Evolutionary conservation across 257 asterid genomes (phyloP).

Genomic region (Penstemon eatonii): DNA sequence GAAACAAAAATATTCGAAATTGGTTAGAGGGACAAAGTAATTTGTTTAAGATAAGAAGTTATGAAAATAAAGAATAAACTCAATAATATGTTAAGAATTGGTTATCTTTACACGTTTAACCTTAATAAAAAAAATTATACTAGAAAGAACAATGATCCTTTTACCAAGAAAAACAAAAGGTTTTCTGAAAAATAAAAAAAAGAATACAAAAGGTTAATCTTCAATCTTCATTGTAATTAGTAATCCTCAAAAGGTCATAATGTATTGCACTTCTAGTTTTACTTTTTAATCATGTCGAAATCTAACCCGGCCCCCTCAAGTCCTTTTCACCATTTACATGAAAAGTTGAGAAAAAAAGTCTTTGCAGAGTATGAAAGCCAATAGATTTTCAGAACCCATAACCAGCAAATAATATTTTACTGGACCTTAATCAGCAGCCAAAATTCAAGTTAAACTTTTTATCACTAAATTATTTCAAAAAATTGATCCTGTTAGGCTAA

Average conservation of each 20-base stretch:
- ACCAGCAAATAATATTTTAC: neutral
- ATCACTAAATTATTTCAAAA: neutral
- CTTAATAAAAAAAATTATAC: neutral
- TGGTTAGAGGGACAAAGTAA: too few relatives aligned
- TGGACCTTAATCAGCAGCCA: neutral
- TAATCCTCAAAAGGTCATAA: neutral
- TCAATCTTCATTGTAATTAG: conserved; percentile 13
- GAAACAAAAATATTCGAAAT: too few relatives aligned
- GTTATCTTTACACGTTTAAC: neutral
- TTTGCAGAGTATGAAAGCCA: neutral
- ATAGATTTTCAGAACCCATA: neutral
- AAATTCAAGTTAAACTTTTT: conserved; percentile 3
- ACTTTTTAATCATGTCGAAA: neutral
- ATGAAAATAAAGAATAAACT: too few relatives aligned
- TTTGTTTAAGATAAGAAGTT: too few relatives aligned
- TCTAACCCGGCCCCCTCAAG: neutral
- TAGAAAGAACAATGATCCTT: neutral
- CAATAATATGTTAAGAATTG: too few relatives aligned
- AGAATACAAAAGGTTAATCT: too few relatives aligned
- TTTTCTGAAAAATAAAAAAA: neutral
- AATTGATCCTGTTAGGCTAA: neutral
- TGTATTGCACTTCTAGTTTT: neutral
- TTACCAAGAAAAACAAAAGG: conserved; percentile 7
- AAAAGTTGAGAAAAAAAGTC: neutral
- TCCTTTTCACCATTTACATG: neutral